Conservation (phyloP, 177 flowering plant species). For the Vitis hybrid region DNA sequence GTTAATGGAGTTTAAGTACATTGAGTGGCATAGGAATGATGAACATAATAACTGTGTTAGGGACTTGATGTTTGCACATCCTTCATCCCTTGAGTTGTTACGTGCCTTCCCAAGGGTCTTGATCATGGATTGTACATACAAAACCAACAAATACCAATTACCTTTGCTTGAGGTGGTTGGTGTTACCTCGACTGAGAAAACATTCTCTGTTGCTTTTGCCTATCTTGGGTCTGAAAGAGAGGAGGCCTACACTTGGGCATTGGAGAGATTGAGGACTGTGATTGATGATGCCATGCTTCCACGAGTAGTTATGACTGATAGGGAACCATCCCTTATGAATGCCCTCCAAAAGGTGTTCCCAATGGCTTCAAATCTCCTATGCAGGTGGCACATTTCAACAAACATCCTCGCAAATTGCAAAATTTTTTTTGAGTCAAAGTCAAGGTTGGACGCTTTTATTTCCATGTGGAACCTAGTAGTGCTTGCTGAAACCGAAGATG, state of each 20-base stretch:
- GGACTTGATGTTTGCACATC: conserved; percentile 5
- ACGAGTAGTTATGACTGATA: conserved; percentile 6
- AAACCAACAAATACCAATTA: background rate
- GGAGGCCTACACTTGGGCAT: conserved; percentile 5
- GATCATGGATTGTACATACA: conserved; percentile 6
- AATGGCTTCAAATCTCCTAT: background rate
- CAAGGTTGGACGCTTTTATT: background rate
- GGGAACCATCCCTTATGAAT: conserved; percentile 2
- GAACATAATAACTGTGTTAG: background rate
- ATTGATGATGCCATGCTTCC: background rate
- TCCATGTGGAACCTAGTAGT: conserved; percentile 4
- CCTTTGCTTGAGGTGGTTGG: conserved; percentile 10
- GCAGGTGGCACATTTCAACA: conserved; percentile 4
- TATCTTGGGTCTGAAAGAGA: conserved; percentile 1
- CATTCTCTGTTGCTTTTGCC: conserved; percentile 6
- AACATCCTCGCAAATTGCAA: background rate
- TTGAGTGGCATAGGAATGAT: conserved; percentile 1
- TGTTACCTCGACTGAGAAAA: background rate
- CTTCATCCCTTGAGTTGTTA: background rate
- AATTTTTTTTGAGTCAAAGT: background rate
- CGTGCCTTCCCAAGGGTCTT: conserved; percentile 1
- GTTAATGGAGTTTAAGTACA: background rate
- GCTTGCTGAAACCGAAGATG: background rate
- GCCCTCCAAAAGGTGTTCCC: background rate
- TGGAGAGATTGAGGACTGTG: background rate